Evolutionary conservation across 164 flowering plant genomes (phyloP).

Genomic region (Magnolia kwangsiensis): DNA sequence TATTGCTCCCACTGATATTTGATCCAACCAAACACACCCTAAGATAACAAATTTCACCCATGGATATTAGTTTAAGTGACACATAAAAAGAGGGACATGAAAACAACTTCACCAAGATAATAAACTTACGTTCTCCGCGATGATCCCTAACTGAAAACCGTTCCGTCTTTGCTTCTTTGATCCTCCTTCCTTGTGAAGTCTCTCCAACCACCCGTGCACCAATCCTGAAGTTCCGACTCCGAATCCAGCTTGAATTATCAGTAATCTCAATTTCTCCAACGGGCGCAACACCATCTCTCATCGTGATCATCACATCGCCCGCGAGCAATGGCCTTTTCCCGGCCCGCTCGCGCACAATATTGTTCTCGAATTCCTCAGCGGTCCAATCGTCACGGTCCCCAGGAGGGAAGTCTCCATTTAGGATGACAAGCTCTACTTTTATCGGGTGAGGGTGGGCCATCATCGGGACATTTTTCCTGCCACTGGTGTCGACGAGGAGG

Average conservation of each 20-base stretch:
- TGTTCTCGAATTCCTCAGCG: conserved; percentile 39
- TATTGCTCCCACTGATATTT: no score
- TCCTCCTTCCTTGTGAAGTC: conserved; percentile 27
- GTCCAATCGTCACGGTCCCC: conserved; percentile 40
- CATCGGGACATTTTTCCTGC: conserved; percentile 10
- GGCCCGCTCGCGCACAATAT: conserved; percentile 45
- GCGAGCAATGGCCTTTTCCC: conserved; percentile 65
- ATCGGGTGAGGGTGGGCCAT: conserved; percentile 24
- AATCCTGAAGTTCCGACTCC: conserved; percentile 56
- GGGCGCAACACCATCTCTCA: conserved; percentile 39
- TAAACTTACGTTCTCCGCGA: conserved; percentile 42
- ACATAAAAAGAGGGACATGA: not conserved
- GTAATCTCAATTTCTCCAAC: conserved; percentile 56
- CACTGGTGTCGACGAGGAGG: conserved; percentile 30
- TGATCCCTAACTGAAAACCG: conserved; percentile 69
- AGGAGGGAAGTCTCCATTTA: conserved; percentile 56
- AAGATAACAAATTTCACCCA: no score
- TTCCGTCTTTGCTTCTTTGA: conserved; percentile 58
- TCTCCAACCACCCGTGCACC: conserved; percentile 51
- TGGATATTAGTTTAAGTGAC: not conserved
- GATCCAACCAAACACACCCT: no score
- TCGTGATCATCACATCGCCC: conserved; percentile 41
- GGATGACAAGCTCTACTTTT: conserved; percentile 51
- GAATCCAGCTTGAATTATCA: conserved; percentile 76
- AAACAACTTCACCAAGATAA: not conserved